A percentile compares a stretch with the other conserved stretches of the same genome.
phyloP scores from a whole-genome alignment of 2,329 filamentous ascomycete genomes.

The Coniochaeta ligniaria region DNA sequence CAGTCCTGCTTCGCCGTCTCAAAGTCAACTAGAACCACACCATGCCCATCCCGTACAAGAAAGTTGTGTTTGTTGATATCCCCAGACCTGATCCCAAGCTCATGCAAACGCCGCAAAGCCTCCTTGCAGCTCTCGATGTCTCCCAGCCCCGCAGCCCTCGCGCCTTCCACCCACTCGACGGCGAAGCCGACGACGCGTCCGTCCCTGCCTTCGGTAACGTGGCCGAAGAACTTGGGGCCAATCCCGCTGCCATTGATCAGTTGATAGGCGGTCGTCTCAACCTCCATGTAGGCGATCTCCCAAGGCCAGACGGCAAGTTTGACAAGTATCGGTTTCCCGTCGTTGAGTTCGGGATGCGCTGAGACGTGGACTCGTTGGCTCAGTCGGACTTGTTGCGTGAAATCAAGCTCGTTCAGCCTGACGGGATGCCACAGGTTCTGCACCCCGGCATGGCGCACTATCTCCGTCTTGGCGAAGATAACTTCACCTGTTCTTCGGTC shows the following conservation, averaged over 20 bases:
- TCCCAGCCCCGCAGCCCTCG: slow-evolving; percentile 16
- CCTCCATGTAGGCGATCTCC: slow-evolving; percentile 16
- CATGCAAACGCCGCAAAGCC: slow-evolving; percentile 17
- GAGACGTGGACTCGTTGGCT: slow-evolving; percentile 16
- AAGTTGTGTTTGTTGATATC: slow-evolving; percentile 28
- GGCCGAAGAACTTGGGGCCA: slow-evolving; percentile 20
- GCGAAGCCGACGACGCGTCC: slow-evolving; percentile 20
- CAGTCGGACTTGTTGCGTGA: slow-evolving; percentile 13
- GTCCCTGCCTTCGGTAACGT: slow-evolving; percentile 18
- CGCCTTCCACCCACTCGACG: slow-evolving; percentile 13
- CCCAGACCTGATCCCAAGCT: slow-evolving; percentile 23
- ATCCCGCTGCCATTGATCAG: slow-evolving; percentile 15
- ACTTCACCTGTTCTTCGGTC: not conserved
- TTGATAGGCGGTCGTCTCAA: slow-evolving; percentile 19
- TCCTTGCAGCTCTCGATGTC: slow-evolving; percentile 21
- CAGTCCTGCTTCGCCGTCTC: slow-evolving; percentile 10
- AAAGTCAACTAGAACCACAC: slow-evolving; percentile 24
- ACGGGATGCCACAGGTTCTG: not conserved
- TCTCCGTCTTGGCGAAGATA: not conserved
- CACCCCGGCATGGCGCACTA: not conserved
- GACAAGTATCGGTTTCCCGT: slow-evolving; percentile 15
- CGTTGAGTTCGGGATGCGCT: slow-evolving; percentile 14
- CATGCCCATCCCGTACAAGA: slow-evolving; percentile 14
- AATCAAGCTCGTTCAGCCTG: slow-evolving; percentile 17
- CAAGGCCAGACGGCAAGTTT: slow-evolving; percentile 20